Base-by-base conservation (phyloP, 2,329 filamentous ascomycete species). In the Ophiostoma quercus region DNA sequence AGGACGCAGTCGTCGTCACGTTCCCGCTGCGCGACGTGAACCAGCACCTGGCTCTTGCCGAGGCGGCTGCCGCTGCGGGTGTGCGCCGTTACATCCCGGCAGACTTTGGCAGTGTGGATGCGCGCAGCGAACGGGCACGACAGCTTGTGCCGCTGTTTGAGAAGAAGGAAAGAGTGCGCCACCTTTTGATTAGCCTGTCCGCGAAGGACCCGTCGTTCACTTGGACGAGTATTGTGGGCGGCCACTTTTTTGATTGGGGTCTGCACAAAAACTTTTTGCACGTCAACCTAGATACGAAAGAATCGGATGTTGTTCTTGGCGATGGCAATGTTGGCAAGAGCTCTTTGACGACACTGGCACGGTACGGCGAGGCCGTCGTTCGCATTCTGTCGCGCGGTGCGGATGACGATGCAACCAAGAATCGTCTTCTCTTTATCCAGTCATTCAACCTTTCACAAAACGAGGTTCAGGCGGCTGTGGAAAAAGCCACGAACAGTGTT, bases 221-320 rank as follows among this genome's bases (percentile, higher is more conserved):
- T 1, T 81, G 77, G 77, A 80, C 79, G 7, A 78, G 77, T 62
- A 71, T 81, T 66, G 79, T 80, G 11, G 76, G 75, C 37, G 79
- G 79, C 1, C 79, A 81, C 71, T 80, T 81, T 71, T 81, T 81
- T 74, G 79, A 81, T 74, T 81, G 79, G 79, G 79, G 79, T 3
- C 70, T 81, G 67, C 71, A 71, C 54, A 74, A 77, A 43, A 75
- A 75, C 41, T 80, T 80, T 66, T 68, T 81, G 69, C 79, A 80
- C 73, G 78, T 78, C 67, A 72, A 79, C 70, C 72, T 80, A 16
- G 71, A 73, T 67, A 71, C 69, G 5, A 74, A 71, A 63, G 74
- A 65, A 67, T 77, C 77, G 1, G 77, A 79, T n/a, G 74, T 81
- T 34, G 54, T 68, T 14, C 75, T 80, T 1, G 79, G 78, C 69